Percentiles rank a stretch among this genome's conserved stretches.
Evolutionary conservation across 1,284 basidiomycete genomes (phyloP).

Genomic region (Apiotrichum sp.): DNA sequence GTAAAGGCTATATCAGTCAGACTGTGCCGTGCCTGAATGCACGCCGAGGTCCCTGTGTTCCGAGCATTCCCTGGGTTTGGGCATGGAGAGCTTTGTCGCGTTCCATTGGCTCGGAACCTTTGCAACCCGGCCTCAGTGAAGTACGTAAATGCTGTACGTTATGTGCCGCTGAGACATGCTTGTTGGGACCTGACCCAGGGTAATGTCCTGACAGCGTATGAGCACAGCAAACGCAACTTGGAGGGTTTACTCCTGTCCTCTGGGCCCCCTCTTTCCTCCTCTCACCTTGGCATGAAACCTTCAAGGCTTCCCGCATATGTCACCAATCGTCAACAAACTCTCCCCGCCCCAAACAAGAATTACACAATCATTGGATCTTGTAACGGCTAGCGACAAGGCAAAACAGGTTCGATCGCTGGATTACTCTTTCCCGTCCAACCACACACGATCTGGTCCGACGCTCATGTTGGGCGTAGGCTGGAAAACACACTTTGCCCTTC

Average conservation of each 20-base stretch:
- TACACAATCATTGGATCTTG: background rate
- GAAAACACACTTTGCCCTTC: no score
- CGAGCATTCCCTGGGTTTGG: no score
- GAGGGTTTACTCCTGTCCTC: no score
- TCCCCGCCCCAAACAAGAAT: slow-evolving; percentile 1
- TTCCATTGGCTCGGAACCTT: background rate
- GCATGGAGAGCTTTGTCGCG: background rate
- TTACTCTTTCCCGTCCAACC: no score
- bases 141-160: background rate
- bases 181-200: background rate
- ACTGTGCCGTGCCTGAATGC: no score
- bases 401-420: no score
- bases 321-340: background rate
- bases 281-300: background rate
- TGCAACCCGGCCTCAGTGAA: background rate
- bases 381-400: background rate
- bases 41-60: no score
- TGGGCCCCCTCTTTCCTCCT: no score
- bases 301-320: background rate
- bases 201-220: background rate
- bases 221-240: background rate
- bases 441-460: no score
- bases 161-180: background rate
- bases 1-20: no score
- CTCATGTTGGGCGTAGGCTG: no score